Evolutionary conservation across 2,329 filamentous ascomycete species (phyloP).

Genomic region (Penicillium sp.): DNA sequence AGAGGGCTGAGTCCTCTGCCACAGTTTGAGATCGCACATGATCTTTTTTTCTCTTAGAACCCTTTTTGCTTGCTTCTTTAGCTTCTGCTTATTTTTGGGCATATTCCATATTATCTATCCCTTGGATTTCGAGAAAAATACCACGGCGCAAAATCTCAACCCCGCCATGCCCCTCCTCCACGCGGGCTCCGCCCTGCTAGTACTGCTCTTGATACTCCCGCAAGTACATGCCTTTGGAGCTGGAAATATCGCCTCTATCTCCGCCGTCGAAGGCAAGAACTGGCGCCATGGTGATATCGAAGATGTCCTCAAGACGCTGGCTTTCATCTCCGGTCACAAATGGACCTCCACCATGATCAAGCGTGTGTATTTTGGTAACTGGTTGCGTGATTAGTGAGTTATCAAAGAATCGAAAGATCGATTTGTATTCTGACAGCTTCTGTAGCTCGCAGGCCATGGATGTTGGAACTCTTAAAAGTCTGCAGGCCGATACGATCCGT

Average conservation of each 20-base stretch:
- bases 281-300: conserved; percentile 68
- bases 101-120: not conserved
- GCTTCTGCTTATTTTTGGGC: not conserved
- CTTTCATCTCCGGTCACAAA: conserved; percentile 77
- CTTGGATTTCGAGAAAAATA: not conserved
- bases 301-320: conserved; percentile 75
- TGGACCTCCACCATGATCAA: conserved; percentile 79
- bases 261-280: conserved; percentile 52
- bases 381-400: conserved; percentile 71
- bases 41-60: not conserved
- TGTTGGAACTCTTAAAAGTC: conserved; percentile 74
- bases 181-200: conserved; percentile 35
- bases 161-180: conserved; percentile 23
- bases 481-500: conserved; percentile 74
- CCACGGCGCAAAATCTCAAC: not conserved
- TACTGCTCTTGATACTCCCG: conserved; percentile 40
- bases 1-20: conserved; percentile 4
- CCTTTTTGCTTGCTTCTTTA: not conserved
- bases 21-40: not conserved
- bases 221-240: conserved; percentile 48
- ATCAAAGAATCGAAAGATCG: not conserved
- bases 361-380: conserved; percentile 82
- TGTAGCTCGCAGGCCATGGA: conserved; percentile 71
- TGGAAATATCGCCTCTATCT: conserved; percentile 53
- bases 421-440: conserved; percentile 4